Conservation (phyloP, 139 green algal genomes). For the Chlorella sp. region DNA sequence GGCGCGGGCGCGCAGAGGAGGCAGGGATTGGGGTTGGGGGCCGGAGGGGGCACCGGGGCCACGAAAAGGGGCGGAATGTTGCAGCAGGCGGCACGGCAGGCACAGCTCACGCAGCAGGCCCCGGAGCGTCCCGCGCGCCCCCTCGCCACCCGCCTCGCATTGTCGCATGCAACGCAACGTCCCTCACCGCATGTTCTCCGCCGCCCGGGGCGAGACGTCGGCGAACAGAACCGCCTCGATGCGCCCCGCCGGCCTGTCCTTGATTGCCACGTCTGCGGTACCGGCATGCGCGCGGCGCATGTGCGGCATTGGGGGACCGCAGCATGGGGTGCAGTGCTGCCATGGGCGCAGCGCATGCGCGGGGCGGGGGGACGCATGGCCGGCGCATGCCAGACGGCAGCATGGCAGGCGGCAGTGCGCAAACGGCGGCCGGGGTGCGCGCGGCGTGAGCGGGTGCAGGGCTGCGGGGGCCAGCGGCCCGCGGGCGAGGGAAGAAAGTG, state of each 20-base stretch:
- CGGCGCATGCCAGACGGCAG: too few relatives aligned
- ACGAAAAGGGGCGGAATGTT: neutral
- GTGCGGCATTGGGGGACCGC: too few relatives aligned
- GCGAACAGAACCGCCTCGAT: conserved; percentile 52
- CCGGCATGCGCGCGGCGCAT: too few relatives aligned
- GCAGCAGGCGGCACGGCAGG: neutral
- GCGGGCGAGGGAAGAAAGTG: too few relatives aligned
- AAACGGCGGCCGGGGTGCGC: too few relatives aligned
- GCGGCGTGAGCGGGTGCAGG: too few relatives aligned
- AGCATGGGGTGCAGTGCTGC: too few relatives aligned
- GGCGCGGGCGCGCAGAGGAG: neutral
- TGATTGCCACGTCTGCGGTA: conserved; percentile 49
- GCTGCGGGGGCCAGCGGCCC: too few relatives aligned
- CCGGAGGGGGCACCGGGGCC: neutral
- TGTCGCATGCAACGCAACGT: neutral
- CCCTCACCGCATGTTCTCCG: conserved; percentile 62
- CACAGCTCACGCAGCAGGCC: neutral
- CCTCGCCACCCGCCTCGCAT: neutral
- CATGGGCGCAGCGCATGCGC: too few relatives aligned
- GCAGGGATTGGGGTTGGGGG: neutral
- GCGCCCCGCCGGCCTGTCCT: conserved; percentile 30
- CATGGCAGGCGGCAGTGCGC: too few relatives aligned
- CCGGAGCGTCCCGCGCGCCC: neutral
- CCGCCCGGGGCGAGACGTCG: conserved; percentile 32
- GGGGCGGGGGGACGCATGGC: too few relatives aligned